These are phyloP conservation scores for Thalia dealbata DNA, from an alignment of 176 grass and related monocot species.

Conservation along the genomic window DNA sequence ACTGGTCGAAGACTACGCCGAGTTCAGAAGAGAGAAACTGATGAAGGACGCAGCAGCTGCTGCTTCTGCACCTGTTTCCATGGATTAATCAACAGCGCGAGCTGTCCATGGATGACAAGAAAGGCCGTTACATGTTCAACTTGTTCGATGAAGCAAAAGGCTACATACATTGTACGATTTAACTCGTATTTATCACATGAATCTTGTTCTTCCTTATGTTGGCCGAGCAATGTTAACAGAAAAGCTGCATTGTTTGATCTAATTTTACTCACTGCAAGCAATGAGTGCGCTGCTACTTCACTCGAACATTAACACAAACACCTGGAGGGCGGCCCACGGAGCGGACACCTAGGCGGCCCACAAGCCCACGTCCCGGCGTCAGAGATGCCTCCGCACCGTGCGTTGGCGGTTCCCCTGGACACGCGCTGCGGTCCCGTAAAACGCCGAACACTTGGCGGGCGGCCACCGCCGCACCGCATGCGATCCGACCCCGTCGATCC, in stretches of 20 bases:
- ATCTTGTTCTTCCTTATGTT: too few species aligned
- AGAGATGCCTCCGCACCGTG: background rate
- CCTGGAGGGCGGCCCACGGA: background rate
- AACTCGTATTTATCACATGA: too few species aligned
- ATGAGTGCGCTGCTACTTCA: background rate
- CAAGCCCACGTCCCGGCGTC: background rate
- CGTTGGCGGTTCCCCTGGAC: background rate
- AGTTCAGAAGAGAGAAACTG: constrained; percentile 56
- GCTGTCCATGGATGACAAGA: background rate
- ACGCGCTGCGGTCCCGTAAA: background rate
- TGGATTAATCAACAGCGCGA: background rate
- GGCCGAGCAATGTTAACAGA: too few species aligned
- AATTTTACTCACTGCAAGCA: too few species aligned
- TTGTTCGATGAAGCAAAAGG: too few species aligned
- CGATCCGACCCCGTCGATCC: background rate
- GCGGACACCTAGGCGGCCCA: background rate
- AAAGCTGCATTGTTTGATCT: too few species aligned
- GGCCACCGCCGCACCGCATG: background rate
- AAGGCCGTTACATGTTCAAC: background rate
- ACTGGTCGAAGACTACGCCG: constrained; percentile 52
- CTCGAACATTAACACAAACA: background rate
- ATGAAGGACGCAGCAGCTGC: constrained; percentile 6
- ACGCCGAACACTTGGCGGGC: background rate
- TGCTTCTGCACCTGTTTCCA: background rate
- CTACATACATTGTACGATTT: too few species aligned